Percentiles rank a stretch among this genome's conserved stretches.
phyloP scores from a whole-genome alignment of 805 yeast species.

The Metschnikowia cubensis region DNA sequence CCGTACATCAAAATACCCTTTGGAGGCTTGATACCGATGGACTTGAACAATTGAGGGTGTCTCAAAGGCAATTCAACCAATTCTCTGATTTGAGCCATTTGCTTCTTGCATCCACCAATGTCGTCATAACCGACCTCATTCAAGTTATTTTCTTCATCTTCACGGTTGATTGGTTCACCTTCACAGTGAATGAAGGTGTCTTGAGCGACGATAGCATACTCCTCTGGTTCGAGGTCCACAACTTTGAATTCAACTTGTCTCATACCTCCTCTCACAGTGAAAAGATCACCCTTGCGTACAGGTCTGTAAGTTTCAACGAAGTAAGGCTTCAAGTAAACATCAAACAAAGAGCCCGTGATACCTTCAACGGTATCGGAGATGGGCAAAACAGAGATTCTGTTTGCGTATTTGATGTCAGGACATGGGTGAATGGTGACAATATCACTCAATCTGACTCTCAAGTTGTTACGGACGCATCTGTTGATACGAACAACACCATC shows the following conservation, averaged over 20 bases:
- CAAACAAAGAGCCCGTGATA: conserved; percentile 92
- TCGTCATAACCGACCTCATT: conserved; percentile 98
- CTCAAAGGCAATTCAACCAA: conserved; percentile 96
- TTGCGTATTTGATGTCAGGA: conserved; percentile 96
- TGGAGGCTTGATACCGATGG: conserved; percentile 98
- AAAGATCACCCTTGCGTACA: conserved; percentile 94
- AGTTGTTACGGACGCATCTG: conserved; percentile 93
- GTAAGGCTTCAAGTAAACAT: conserved; percentile 94
- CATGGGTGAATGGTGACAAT: conserved; percentile 88
- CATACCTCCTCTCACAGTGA: conserved; percentile 98
- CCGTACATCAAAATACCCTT: conserved; percentile 98
- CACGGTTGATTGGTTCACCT: conserved; percentile 98
- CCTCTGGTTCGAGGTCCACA: conserved; percentile 96
- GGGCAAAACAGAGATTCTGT: conserved; percentile 91
- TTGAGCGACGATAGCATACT: conserved; percentile 96
- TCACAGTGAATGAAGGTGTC: conserved; percentile 98
- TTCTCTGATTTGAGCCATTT: conserved; percentile 99
- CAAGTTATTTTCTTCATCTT: conserved; percentile 94
- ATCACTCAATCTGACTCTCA: conserved; percentile 92
- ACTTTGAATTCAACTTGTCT: conserved; percentile 98
- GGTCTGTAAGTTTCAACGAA: conserved; percentile 99
- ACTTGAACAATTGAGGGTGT: conserved; percentile 96
- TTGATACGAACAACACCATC: conserved; percentile 93
- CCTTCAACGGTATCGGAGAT: conserved; percentile 98
- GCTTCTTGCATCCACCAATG: conserved; percentile 98